Evolutionary conservation across 306 rosid species (phyloP).

Genomic region (Gynostemma pentaphyllum): DNA sequence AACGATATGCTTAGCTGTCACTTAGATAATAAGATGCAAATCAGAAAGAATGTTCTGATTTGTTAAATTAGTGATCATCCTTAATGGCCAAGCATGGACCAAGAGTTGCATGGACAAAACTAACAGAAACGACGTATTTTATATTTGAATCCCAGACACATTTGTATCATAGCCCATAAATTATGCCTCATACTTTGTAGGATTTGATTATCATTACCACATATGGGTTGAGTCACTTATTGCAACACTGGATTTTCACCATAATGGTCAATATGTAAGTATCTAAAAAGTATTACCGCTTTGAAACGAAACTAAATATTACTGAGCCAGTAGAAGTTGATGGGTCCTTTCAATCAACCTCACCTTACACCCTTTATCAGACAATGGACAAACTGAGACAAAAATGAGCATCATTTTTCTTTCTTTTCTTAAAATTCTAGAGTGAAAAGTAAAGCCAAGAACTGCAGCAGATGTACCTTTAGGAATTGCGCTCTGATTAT

Average conservation of each 20-base stretch:
- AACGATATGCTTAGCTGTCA: too few species aligned
- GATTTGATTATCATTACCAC: too few species aligned
- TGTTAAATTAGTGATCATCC: too few species aligned
- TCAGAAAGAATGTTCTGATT: too few species aligned
- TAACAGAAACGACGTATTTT: background rate
- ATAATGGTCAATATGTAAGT: background rate
- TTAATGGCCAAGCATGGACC: background rate
- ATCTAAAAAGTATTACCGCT: background rate
- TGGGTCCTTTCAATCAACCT: background rate
- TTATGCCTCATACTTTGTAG: background rate
- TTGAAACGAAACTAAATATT: background rate
- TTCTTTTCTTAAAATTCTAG: background rate
- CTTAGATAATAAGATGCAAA: too few species aligned
- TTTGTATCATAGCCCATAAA: background rate
- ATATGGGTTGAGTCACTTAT: too few species aligned
- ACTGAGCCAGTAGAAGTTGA: background rate
- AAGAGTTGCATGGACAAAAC: background rate
- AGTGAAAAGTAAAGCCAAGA: background rate
- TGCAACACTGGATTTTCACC: background rate
- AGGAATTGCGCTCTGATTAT: conserved; percentile 42
- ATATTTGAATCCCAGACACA: background rate
- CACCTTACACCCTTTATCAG: too few species aligned
- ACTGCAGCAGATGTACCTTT: conserved; percentile 32
- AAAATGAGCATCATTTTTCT: conserved; percentile 2
- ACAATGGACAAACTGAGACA: background rate